phyloP scores from a whole-genome alignment of 805 yeast species.

The Pichia cephalocereana region DNA sequence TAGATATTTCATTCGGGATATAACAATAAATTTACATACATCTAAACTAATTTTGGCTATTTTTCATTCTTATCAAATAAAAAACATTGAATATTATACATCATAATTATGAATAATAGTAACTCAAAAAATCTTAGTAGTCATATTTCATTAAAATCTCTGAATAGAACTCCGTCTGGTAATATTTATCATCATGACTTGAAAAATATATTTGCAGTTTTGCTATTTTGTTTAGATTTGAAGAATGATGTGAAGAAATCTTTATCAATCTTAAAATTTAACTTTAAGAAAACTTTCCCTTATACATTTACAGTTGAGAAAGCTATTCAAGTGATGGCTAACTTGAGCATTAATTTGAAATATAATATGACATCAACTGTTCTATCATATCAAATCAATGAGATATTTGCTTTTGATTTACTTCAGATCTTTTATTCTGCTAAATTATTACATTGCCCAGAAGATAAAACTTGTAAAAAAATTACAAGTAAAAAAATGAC shows the following conservation, averaged over 20 bases:
- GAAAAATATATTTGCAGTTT: conserved; percentile 48
- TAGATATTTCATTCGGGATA: no score
- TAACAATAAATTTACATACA: no score
- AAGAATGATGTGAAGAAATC: conserved; percentile 5
- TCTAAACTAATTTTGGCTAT: no score
- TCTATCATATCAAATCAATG: conserved; percentile 44
- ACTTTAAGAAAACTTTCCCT: conserved; percentile 27
- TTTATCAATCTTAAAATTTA: neutral
- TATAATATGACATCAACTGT: conserved; percentile 42
- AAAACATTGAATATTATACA: no score
- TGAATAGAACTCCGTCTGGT: conserved; percentile 40
- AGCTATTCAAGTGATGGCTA: conserved; percentile 45
- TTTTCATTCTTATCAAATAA: no score
- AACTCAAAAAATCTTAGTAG: neutral
- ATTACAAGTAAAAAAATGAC: conserved; percentile 31
- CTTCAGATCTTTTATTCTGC: conserved; percentile 48
- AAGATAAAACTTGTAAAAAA: conserved; percentile 52
- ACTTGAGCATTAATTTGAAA: conserved; percentile 38
- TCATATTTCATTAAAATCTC: conserved; percentile 6
- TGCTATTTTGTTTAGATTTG: conserved; percentile 34
- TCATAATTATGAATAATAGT: neutral
- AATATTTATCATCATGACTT: conserved; percentile 47
- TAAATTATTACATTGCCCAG: conserved; percentile 63
- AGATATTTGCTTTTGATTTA: conserved; percentile 37
- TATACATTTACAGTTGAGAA: conserved; percentile 43